A percentile compares a stretch with the other conserved stretches of the same genome.
Conservation (phyloP, 164 flowering plant genomes). For the Annona cherimola region DNA sequence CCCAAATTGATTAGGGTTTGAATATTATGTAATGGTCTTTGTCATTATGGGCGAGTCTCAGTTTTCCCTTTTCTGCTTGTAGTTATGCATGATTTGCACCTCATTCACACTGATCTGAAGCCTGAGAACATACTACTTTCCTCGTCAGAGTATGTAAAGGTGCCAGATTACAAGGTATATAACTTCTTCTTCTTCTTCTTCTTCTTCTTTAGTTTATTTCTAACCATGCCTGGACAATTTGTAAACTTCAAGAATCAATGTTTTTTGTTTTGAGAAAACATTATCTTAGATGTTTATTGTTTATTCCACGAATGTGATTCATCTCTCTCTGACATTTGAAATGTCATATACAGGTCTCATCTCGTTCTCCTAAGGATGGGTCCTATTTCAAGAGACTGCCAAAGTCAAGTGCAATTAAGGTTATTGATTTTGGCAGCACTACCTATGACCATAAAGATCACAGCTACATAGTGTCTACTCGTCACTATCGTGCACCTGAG, state of each 20-base stretch:
- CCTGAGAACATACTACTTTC: slow-evolving; percentile 92
- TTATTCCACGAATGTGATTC: neutral
- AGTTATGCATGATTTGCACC: slow-evolving; percentile 92
- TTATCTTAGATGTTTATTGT: neutral
- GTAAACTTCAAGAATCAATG: neutral
- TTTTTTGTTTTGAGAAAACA: neutral
- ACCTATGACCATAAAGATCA: slow-evolving; percentile 65
- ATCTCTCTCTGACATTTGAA: neutral
- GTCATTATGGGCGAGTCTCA: no score
- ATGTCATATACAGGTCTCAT: slow-evolving; percentile 36
- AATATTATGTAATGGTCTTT: neutral
- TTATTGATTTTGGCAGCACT: slow-evolving; percentile 92
- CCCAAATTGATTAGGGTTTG: neutral
- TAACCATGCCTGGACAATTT: neutral
- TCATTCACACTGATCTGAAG: slow-evolving; percentile 93
- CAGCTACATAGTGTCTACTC: slow-evolving; percentile 66
- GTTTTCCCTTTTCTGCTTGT: slow-evolving; percentile 21
- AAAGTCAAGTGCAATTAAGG: slow-evolving; percentile 70
- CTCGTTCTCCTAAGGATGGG: slow-evolving; percentile 60
- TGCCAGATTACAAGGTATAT: slow-evolving; percentile 85
- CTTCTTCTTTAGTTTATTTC: neutral
- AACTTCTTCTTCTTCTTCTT: neutral
- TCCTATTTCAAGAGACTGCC: slow-evolving; percentile 42
- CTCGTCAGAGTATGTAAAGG: slow-evolving; percentile 64
- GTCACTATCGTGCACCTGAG: slow-evolving; percentile 88